phyloP scores from a whole-genome alignment of 768 basidiomycete species.

The Pholiota molesta region DNA sequence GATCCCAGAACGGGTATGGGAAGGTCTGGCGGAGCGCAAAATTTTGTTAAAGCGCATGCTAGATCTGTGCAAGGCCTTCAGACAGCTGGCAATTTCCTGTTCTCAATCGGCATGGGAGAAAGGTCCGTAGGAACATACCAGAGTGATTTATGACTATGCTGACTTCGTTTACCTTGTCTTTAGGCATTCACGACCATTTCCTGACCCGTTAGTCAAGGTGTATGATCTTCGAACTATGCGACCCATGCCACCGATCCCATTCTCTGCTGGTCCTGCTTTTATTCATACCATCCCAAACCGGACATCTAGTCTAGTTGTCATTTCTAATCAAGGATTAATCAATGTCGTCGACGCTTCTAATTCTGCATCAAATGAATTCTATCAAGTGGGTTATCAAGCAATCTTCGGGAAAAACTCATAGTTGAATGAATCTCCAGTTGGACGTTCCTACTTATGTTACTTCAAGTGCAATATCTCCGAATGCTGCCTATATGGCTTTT shows the following conservation, averaged over 20 bases:
- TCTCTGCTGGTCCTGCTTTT: slow-evolving; percentile 85
- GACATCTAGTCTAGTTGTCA: slow-evolving; percentile 72
- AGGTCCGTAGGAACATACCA: slow-evolving; percentile 48
- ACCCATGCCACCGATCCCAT: slow-evolving; percentile 83
- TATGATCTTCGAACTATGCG: slow-evolving; percentile 87
- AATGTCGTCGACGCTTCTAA: slow-evolving; percentile 84
- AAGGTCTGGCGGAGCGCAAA: slow-evolving; percentile 50
- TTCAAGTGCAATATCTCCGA: slow-evolving; percentile 80
- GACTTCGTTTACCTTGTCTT: background rate
- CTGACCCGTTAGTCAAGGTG: slow-evolving; percentile 91
- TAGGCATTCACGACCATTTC: slow-evolving; percentile 86
- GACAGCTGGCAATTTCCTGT: slow-evolving; percentile 75
- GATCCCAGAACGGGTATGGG: slow-evolving; percentile 65
- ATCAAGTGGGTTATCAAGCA: slow-evolving; percentile 57
- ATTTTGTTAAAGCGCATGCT: slow-evolving; percentile 74
- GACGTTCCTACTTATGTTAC: slow-evolving; percentile 78
- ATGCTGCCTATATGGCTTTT: slow-evolving; percentile 90
- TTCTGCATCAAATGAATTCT: slow-evolving; percentile 70
- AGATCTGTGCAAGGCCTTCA: slow-evolving; percentile 85
- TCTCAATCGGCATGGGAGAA: slow-evolving; percentile 86
- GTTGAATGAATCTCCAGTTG: slow-evolving; percentile 44
- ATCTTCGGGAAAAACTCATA: background rate
- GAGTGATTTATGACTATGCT: background rate
- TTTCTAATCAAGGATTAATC: slow-evolving; percentile 81
- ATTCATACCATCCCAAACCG: slow-evolving; percentile 79